A percentile compares a stretch with the other conserved stretches of the same genome.
phyloP scores from a whole-genome alignment of 805 yeast genomes.

The Teunomyces funiuensis region DNA sequence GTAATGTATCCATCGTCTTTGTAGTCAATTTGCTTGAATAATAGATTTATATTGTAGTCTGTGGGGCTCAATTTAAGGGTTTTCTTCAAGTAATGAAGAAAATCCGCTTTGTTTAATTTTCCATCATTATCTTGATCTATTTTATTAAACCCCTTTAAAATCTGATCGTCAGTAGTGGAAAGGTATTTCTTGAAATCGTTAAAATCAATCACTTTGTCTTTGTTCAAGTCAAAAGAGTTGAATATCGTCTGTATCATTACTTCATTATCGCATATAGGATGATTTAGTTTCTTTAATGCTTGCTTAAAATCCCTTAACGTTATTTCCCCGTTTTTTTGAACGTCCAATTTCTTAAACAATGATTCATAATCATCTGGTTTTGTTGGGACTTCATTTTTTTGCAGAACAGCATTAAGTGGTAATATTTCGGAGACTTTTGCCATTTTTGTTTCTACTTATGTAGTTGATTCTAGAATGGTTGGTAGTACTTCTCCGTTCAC shows the following conservation, averaged over 20 bases:
- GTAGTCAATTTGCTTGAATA: constrained; percentile 57
- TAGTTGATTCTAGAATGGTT: no score
- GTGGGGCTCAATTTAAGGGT: constrained; percentile 55
- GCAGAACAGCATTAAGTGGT: not conserved
- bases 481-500: no score
- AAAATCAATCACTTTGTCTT: constrained; percentile 59
- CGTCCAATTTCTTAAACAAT: constrained; percentile 37
- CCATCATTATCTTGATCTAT: constrained; percentile 79
- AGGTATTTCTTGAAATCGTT: constrained; percentile 68
- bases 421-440: not conserved
- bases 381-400: not conserved
- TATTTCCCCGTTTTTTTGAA: constrained; percentile 46
- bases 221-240: constrained; percentile 55
- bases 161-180: constrained; percentile 66
- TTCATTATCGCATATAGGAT: constrained; percentile 63
- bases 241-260: constrained; percentile 60
- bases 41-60: constrained; percentile 48
- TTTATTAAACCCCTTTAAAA: constrained; percentile 62
- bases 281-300: constrained; percentile 49
- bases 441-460: not conserved
- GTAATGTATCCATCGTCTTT: constrained; percentile 68
- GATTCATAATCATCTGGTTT: constrained; percentile 29
- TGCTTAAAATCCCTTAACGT: constrained; percentile 47
- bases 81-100: constrained; percentile 59
- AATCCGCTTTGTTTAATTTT: constrained; percentile 60